Evolutionary conservation across 2,329 filamentous ascomycete species (phyloP), one percentile per base, ranked within the genome.

Genomic region (Aspergillus transmontanensis): DNA sequence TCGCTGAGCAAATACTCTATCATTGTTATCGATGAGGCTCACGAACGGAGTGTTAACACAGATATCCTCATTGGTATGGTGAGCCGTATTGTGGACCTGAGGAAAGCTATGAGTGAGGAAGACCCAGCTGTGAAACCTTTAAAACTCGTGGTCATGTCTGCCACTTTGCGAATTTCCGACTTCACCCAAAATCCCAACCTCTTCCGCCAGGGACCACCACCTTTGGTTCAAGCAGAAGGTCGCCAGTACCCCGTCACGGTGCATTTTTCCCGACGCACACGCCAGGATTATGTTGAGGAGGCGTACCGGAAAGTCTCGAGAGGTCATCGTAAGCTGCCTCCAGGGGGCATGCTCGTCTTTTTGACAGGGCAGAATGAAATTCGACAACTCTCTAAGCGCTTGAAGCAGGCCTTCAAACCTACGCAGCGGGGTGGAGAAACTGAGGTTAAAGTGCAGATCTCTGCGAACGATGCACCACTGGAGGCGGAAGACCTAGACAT

Each of bases 21-120:
- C 16, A 91, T 99, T 58, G 87, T 99, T 56, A 94, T 99, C 64
- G 95, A 99, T 72, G 95, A 99, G 79, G 95, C 95, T 1, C 95
- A 99, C 81, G 95, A 99, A 77, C 88, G 96, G 71, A 98, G 93
- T 72, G 92, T 97, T 71, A 98, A 99, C 74, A 99, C 96, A 0
- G 96, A 99, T 76, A 96, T 99, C 46, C 81, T 99, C n/a, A 94
- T 99, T 68, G 95, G 95, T 57, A 96, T 99, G 88, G 87, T 98
- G 19, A 97, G 94, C 73, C 88, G 94, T 72, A 93, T 98, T 39
- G 92, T 97, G 55, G 92, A 93, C 69, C 81, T 97, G 59, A 87
- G 95, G 63, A 86, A 90, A 59, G 87, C 92, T 45, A 85, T 97
- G 80, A 87, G 87, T 9, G 81, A 86, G 64, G 90, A 95, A 75